phyloP scores from a whole-genome alignment of 345 rosid genomes.

The Limnanthes douglasii region DNA sequence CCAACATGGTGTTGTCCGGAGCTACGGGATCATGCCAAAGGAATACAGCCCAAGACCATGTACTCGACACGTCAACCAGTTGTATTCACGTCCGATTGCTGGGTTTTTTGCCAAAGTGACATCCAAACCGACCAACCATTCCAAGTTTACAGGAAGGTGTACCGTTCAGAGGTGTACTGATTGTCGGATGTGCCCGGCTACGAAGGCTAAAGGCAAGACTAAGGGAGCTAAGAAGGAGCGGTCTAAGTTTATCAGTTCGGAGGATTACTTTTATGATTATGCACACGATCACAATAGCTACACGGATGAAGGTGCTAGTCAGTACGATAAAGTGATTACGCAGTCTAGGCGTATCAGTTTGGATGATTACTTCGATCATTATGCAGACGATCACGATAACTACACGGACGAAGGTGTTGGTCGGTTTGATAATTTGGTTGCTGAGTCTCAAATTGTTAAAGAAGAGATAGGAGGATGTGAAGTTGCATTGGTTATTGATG shows the following conservation, averaged over 20 bases:
- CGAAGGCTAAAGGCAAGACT: constrained; percentile 39
- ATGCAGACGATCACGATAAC: constrained; percentile 1
- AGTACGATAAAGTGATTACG: too few relatives aligned
- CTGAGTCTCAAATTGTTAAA: constrained; percentile 18
- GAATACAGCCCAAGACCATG: constrained; percentile 26
- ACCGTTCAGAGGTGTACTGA: constrained; percentile 21
- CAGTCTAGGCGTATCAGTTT: constrained; percentile 24
- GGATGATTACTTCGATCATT: constrained; percentile 5
- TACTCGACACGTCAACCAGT: constrained; percentile 13
- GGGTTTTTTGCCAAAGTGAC: constrained; percentile 27
- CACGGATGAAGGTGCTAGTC: not conserved
- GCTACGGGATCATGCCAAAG: constrained; percentile 26
- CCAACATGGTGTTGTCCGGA: constrained; percentile 56
- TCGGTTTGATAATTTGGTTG: too few relatives aligned
- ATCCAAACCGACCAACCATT: constrained; percentile 44
- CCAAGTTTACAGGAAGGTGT: constrained; percentile 56
- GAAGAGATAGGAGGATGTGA: constrained; percentile 4
- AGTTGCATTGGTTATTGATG: not conserved
- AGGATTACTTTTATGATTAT: constrained; percentile 5
- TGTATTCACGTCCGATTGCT: constrained; percentile 22
- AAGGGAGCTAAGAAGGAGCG: constrained; percentile 37
- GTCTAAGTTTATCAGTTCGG: constrained; percentile 20
- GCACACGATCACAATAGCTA: not conserved
- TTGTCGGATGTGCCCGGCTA: constrained; percentile 27
- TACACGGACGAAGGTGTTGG: not conserved